Evolutionary conservation across 2,329 filamentous ascomycete genomes (phyloP).

Genomic region (Chaetomium sp.): DNA sequence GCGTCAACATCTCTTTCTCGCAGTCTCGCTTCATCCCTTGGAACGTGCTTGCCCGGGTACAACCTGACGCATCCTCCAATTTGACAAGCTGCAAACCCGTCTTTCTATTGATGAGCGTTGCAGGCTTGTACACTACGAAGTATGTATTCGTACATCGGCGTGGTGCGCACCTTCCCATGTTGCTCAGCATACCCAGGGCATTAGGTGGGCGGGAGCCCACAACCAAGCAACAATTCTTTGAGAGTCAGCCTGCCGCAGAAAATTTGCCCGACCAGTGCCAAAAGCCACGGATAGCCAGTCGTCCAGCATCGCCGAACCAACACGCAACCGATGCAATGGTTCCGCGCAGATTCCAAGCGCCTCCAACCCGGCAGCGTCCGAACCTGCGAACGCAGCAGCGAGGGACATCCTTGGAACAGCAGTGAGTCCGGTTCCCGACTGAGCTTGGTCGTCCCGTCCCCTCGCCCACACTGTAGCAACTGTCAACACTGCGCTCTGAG

Average conservation of each 20-base stretch:
- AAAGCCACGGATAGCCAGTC: constrained; percentile 9
- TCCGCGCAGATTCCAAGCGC: background rate
- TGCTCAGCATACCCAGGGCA: background rate
- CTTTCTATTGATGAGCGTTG: constrained; percentile 14
- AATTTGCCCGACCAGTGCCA: constrained; percentile 1
- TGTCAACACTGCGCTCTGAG: no score
- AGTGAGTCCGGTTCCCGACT: background rate
- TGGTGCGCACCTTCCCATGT: background rate
- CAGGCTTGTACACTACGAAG: constrained; percentile 9
- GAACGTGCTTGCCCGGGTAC: background rate
- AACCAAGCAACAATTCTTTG: no score
- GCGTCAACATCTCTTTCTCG: no score
- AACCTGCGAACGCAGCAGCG: no score
- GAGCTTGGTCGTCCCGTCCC: no score
- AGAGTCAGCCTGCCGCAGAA: background rate
- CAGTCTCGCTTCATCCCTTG: no score
- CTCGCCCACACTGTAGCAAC: no score
- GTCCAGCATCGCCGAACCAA: constrained; percentile 9
- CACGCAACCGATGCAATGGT: constrained; percentile 12
- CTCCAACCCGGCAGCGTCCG: no score
- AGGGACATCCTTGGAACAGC: background rate
- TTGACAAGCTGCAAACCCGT: constrained; percentile 9
- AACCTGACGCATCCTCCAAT: constrained; percentile 14
- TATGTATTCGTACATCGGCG: background rate
- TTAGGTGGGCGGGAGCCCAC: no score